Evolutionary conservation across 371 early-diverging fungal species (phyloP).

Genomic region (Apophysomyces sp.): DNA sequence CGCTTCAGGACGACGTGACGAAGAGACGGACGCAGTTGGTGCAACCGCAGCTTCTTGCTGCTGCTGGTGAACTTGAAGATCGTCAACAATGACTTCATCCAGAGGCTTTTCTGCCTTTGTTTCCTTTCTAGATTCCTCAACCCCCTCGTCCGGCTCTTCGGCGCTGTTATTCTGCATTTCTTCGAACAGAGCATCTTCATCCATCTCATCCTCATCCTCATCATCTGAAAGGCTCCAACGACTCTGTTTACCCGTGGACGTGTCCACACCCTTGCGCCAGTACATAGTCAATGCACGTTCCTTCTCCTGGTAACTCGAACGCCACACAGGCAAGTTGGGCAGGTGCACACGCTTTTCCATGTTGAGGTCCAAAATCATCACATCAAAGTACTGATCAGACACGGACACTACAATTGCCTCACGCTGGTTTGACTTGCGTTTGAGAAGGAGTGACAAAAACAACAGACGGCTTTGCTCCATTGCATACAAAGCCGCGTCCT

Average conservation of each 20-base stretch:
- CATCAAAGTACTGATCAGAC: constrained; percentile 53
- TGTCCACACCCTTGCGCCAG: constrained; percentile 52
- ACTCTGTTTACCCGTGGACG: constrained; percentile 37
- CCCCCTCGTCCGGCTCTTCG: constrained; percentile 11
- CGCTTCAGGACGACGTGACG: not conserved
- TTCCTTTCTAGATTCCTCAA: not conserved
- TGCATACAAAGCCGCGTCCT: constrained; percentile 68
- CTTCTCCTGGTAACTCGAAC: constrained; percentile 35
- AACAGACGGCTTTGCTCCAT: constrained; percentile 70
- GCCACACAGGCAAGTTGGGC: constrained; percentile 40
- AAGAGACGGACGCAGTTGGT: not conserved
- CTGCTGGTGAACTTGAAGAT: not conserved
- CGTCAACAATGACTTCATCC: not conserved
- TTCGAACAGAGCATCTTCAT: constrained; percentile 35
- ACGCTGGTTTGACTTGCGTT: constrained; percentile 21
- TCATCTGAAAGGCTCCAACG: constrained; percentile 21
- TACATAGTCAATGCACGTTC: constrained; percentile 46
- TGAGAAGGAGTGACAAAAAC: constrained; percentile 61
- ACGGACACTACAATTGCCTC: constrained; percentile 50
- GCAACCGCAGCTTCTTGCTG: not conserved
- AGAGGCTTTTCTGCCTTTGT: not conserved
- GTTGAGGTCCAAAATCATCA: constrained; percentile 58
- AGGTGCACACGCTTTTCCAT: constrained; percentile 58
- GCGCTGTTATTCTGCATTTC: constrained; percentile 15
- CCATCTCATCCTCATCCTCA: constrained; percentile 34